Conservation (phyloP, 495 filamentous ascomycete species). For the Cercophora samala region DNA sequence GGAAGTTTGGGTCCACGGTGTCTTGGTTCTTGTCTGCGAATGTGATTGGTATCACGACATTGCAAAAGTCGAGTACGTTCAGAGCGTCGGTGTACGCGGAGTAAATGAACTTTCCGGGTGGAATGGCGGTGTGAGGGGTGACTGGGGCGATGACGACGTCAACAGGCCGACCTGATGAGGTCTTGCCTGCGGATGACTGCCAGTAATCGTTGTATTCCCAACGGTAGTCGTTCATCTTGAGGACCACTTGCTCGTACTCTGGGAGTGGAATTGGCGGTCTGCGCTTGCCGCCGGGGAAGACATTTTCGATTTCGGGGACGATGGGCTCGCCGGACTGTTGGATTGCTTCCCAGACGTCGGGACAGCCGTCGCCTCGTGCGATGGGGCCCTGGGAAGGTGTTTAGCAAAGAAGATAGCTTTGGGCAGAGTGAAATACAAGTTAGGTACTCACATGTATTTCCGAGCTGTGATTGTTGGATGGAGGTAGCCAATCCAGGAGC, state of each 20-base stretch:
- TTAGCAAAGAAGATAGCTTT: not conserved
- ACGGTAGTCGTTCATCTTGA: not conserved
- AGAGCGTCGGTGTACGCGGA: not conserved
- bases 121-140: not conserved
- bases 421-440: not conserved
- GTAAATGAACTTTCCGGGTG: not conserved
- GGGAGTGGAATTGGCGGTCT: not conserved
- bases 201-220: not conserved
- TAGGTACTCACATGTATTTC: not conserved
- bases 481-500: not conserved
- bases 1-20: not conserved
- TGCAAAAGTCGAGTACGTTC: not conserved
- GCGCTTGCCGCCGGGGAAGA: not conserved
- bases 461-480: not conserved
- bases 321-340: not conserved
- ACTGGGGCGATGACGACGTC: slow-evolving; percentile 28
- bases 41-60: not conserved
- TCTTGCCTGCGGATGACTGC: slow-evolving; percentile 11
- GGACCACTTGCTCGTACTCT: not conserved
- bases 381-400: not conserved
- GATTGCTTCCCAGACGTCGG: not conserved
- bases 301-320: not conserved
- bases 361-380: not conserved
- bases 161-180: slow-evolving; percentile 23
- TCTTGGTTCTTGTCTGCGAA: not conserved